Conservation (phyloP, 225 moss, liverwort and hornwort species). For the Bryoerythrophyllum caledonicum region DNA sequence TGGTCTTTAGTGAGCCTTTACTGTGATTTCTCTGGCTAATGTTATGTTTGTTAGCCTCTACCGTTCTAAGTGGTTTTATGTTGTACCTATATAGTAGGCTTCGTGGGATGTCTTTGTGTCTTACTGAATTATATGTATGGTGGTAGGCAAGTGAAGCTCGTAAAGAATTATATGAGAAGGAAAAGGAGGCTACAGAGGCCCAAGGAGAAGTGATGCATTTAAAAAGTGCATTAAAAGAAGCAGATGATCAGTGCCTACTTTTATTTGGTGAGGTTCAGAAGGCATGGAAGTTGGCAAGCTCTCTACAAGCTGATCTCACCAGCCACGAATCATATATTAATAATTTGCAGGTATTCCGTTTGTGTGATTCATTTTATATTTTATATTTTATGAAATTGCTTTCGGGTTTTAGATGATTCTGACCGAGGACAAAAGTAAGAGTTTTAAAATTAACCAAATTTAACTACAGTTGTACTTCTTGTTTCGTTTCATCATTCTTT, state of each 20-base stretch:
- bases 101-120: not conserved
- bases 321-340: slow-evolving; percentile 41
- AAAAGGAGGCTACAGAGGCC: slow-evolving; percentile 48
- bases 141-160: slow-evolving; percentile 44
- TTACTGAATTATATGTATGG: slow-evolving; percentile 17
- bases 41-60: not conserved
- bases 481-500: not conserved
- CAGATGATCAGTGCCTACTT: slow-evolving; percentile 65
- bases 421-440: not conserved
- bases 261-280: slow-evolving; percentile 74
- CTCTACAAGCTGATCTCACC: slow-evolving; percentile 49
- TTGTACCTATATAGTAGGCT: not conserved
- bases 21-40: slow-evolving; percentile 11
- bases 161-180: slow-evolving; percentile 47
- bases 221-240: slow-evolving; percentile 54
- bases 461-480: not conserved
- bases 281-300: slow-evolving; percentile 56
- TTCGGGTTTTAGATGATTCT: not conserved
- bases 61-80: not conserved
- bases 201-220: slow-evolving; percentile 63
- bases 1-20: not conserved
- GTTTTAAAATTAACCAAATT: not conserved
- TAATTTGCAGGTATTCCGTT: slow-evolving; percentile 46
- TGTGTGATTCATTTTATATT: not conserved
- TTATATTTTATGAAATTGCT: not conserved